These are phyloP conservation scores for Heterobasidion parviporum DNA, from an alignment of 1,284 basidiomycete species.

Conservation along the genomic window DNA sequence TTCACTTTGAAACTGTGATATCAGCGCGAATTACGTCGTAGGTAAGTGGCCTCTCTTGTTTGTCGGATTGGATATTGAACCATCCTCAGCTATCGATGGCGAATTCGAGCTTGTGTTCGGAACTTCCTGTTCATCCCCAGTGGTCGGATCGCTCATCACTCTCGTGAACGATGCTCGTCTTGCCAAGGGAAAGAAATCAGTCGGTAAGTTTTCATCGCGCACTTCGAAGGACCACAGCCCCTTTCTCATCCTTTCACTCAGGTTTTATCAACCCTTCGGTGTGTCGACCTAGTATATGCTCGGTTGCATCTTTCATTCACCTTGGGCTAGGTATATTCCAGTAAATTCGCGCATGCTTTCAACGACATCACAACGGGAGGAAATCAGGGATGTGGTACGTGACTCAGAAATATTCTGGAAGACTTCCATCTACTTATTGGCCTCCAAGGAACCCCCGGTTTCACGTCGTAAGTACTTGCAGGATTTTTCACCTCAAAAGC, in stretches of 20 bases:
- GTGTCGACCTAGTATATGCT: conserved; percentile 7
- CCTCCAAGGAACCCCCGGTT: conserved; percentile 6
- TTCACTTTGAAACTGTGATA: not conserved
- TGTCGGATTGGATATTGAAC: not conserved
- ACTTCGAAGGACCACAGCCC: not conserved
- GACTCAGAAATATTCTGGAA: not conserved
- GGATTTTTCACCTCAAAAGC: not conserved
- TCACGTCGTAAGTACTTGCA: conserved; percentile 6
- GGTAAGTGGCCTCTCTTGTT: conserved; percentile 7
- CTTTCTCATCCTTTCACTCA: not conserved
- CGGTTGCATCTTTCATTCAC: too few species aligned
- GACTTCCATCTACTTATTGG: not conserved
- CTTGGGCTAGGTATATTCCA: conserved; percentile 6
- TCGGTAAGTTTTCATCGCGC: conserved; percentile 19
- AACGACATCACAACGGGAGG: conserved; percentile 9
- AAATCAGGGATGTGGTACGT: conserved; percentile 13
- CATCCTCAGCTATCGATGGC: conserved; percentile 13
- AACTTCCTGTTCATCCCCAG: conserved; percentile 26
- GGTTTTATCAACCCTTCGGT: conserved; percentile 29
- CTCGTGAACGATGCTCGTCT: conserved; percentile 36
- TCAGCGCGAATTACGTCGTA: conserved; percentile 36
- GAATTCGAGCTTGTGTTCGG: conserved; percentile 23
- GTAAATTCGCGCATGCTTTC: conserved; percentile 1
- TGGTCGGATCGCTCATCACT: conserved; percentile 30
- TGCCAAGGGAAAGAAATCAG: conserved; percentile 23